A percentile compares a stretch with the other conserved stretches of the same genome.
phyloP scores from a whole-genome alignment of 2,329 filamentous ascomycete species.

The Aspergillus sp. region DNA sequence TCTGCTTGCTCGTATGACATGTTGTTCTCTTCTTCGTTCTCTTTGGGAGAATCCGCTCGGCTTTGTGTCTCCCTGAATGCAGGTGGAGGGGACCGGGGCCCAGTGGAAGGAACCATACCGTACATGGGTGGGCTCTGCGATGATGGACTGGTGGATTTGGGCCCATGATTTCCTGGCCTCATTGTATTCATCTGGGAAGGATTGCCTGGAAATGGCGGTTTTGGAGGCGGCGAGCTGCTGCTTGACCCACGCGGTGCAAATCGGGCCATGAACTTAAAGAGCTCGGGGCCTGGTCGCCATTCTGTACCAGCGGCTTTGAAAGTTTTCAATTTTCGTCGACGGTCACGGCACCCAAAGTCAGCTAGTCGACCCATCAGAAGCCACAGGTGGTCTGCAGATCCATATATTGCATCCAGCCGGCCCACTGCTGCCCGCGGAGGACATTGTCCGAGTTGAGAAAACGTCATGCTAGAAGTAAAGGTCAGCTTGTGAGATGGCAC shows the following conservation, averaged over 20 bases:
- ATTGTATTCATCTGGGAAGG: constrained; percentile 9
- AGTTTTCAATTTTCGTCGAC: constrained; percentile 71
- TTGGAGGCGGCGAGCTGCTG: constrained; percentile 2
- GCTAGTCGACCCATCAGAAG: constrained; percentile 76
- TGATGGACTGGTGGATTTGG: neutral
- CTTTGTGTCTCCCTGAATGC: constrained; percentile 53
- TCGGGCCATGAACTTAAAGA: constrained; percentile 39
- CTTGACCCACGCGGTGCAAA: constrained; percentile 19
- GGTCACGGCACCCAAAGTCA: constrained; percentile 74
- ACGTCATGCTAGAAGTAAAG: constrained; percentile 63
- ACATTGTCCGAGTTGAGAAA: constrained; percentile 78
- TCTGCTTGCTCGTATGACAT: constrained; percentile 66
- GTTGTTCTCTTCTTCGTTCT: constrained; percentile 59
- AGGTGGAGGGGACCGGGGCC: constrained; percentile 42
- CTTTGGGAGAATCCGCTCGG: constrained; percentile 13
- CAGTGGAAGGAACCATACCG: constrained; percentile 47
- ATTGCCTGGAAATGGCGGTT: constrained; percentile 8
- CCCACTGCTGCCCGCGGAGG: constrained; percentile 80
- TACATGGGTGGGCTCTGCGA: constrained; percentile 41
- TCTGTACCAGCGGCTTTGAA: constrained; percentile 58
- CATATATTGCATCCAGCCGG: constrained; percentile 74
- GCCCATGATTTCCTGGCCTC: neutral
- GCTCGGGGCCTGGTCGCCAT: constrained; percentile 53
- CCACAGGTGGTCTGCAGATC: constrained; percentile 83
- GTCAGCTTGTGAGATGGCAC: constrained; percentile 17